A percentile compares a stretch with the other conserved stretches of the same genome.
phyloP scores from a whole-genome alignment of 176 grass and related monocot species.

The Sorghum bicolor region Sorghum_bicolor_NCBIv3 NC_012875.2:56856501-56857000 shows the following conservation, averaged over 20 bases:
- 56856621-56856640: too few relatives aligned
- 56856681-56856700: not conserved
- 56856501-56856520: too few relatives aligned
- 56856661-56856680: not conserved
- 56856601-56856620: too few relatives aligned
- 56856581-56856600: too few relatives aligned
- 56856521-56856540: too few relatives aligned
- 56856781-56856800: not conserved
- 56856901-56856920: too few relatives aligned
- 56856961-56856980: not conserved
- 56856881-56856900: conserved; percentile 25
- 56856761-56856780: too few relatives aligned
- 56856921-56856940: not conserved
- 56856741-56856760: not conserved
- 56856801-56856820: not conserved
- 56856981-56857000: not conserved
- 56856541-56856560: too few relatives aligned
- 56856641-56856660: too few relatives aligned
- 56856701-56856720: not conserved
- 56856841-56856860: conserved; percentile 24
- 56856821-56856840: not conserved
- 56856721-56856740: not conserved
- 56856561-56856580: too few relatives aligned
- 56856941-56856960: conserved; percentile 32
- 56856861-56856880: not conserved